These are phyloP conservation scores for thale cress (Arabidopsis thaliana) DNA, from an alignment of 345 rosid species.

Conservation along the genomic window DNA sequence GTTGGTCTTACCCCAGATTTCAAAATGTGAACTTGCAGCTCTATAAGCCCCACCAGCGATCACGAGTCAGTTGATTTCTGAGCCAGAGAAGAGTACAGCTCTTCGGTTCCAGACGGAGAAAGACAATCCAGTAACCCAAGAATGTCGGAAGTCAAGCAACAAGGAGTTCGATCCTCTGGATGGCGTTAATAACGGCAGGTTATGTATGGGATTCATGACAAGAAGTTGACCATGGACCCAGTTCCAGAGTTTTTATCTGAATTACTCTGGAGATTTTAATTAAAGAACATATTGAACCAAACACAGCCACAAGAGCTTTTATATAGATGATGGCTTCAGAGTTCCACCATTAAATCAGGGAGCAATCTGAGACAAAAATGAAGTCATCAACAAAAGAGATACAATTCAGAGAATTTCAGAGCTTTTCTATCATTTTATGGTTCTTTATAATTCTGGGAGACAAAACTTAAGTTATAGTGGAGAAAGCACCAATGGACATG, in stretches of 20 bases:
- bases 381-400: conserved; percentile 6
- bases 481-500: conserved; percentile 12
- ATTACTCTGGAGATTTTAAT: neutral
- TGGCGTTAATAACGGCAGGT: neutral
- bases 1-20: no score
- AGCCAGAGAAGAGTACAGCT: neutral
- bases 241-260: neutral
- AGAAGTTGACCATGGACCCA: neutral
- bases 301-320: neutral
- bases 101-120: neutral
- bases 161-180: neutral
- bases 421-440: conserved; percentile 1
- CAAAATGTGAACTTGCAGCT: neutral
- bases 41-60: neutral
- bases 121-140: neutral
- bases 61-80: neutral
- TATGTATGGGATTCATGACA: neutral
- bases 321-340: conserved; percentile 2
- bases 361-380: conserved; percentile 1
- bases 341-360: neutral
- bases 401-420: neutral
- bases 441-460: conserved; percentile 9
- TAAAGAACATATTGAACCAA: neutral
- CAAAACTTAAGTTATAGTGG: conserved; percentile 22
- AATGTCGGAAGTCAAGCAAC: neutral